Base-by-base conservation (phyloP, 2,329 filamentous ascomycete genomes). In the Fusarium ambrosium region DNA sequence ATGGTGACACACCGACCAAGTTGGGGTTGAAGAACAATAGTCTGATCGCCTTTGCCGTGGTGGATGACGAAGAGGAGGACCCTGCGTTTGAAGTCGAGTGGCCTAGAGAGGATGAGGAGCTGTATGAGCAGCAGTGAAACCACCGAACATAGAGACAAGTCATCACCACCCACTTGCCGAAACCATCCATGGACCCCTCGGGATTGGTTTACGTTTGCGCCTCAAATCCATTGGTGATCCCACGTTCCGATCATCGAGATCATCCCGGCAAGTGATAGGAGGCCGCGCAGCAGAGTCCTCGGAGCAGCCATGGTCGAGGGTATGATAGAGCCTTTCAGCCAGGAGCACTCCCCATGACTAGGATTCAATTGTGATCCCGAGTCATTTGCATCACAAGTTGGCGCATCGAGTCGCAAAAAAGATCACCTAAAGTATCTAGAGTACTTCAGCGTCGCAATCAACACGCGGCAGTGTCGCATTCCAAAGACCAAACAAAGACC, bases 1-100 rank as follows among this genome's bases (percentile, higher is more conserved):
- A 80, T 1, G 73, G 79, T 1, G 82, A 82, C 3, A 87, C 84
- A 0, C 84, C 87, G 0, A 79, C 80, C 0, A 82, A 80, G 48
- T 83, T 85, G 66, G 85, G 85, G 0, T 59, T 91, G 13, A 84
- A 85, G 70, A 84, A 90, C 34, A 87, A 87, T 41, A 82, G 82
- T 66, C 81, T 85, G 1, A 79, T 91, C 18, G 89, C 89, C 0
- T 90, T 91, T 78, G 80, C 84, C 0, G 82, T 90, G 48, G 78
- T 83, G 32, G 78, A 82, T 4, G 84, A 85, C 13, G 81, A 79
- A 18, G 81, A 82, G 8, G 85, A 85, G 6, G 83, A 86, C 8
- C 80, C 79, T 0, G 77, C 80, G 24, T 89, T 89, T 68, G 78
- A 85, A 43, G 87, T 89, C 11, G 84, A 87, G 61, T 84, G 85